These are phyloP conservation scores for Pseudogymnoascus sp. DNA, from an alignment of 2,329 filamentous ascomycete species.

Conservation along the genomic window DNA sequence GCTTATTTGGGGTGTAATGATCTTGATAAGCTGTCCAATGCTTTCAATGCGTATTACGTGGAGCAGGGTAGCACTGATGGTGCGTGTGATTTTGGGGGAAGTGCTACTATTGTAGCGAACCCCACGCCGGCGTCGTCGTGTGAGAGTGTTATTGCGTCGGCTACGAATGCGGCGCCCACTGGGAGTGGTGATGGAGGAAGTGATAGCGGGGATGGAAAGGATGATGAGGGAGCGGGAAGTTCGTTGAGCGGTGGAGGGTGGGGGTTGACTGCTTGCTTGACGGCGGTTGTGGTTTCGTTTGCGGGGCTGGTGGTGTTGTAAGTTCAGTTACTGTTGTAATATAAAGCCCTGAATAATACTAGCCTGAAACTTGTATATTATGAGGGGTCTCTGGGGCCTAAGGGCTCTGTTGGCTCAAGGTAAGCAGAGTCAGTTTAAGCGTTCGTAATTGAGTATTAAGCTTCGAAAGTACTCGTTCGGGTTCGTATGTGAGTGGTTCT, in stretches of 20 bases:
- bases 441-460: too few species aligned
- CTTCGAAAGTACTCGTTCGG: too few species aligned
- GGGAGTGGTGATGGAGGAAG: not conserved
- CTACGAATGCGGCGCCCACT: not conserved
- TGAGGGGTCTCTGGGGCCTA: too few species aligned
- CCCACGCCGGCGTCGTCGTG: conserved; percentile 45
- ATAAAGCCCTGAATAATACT: not conserved
- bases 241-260: not conserved
- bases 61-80: conserved; percentile 30
- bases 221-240: not conserved
- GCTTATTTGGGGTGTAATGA: conserved; percentile 68
- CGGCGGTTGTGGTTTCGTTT: not conserved
- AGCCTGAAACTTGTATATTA: too few species aligned
- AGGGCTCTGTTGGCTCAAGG: too few species aligned
- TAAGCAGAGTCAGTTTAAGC: too few species aligned
- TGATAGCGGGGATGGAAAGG: not conserved
- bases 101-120: conserved; percentile 46
- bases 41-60: conserved; percentile 55
- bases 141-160: not conserved
- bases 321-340: too few species aligned
- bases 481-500: too few species aligned
- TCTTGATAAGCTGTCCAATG: conserved; percentile 62
- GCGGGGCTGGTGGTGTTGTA: not conserved
- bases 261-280: not conserved
- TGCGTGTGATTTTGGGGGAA: conserved; percentile 64